Evolutionary conservation across 306 rosid genomes (phyloP).

Genomic region (Benincasa hispida): DNA sequence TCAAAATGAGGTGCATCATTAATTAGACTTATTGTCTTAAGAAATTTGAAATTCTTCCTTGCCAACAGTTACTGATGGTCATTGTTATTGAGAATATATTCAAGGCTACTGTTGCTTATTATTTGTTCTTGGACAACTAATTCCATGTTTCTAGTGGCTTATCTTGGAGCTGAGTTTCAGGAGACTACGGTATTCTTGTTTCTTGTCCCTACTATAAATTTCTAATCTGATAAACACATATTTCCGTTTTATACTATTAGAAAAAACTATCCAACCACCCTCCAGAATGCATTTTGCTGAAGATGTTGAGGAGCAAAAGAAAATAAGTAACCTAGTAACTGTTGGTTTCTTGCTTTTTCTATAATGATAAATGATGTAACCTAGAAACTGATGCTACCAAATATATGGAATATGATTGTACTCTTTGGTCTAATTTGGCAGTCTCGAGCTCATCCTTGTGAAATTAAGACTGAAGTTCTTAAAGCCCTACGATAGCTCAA

Average conservation of each 20-base stretch:
- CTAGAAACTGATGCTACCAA: neutral
- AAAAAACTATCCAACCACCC: neutral
- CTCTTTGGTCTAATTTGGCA: conserved; percentile 21
- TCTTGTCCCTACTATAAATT: neutral
- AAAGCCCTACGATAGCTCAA: conserved; percentile 76
- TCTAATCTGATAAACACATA: neutral
- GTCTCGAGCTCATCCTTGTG: conserved; percentile 95
- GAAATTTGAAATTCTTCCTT: neutral
- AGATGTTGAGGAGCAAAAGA: neutral
- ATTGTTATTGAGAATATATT: too few relatives aligned
- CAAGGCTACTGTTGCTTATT: conserved; percentile 98
- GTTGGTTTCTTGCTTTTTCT: neutral
- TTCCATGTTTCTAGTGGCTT: conserved; percentile 83
- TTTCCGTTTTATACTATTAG: neutral
- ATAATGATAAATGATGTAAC: neutral
- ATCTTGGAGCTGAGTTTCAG: conserved; percentile 95
- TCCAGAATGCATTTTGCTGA: neutral
- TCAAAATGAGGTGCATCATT: conserved; percentile 68
- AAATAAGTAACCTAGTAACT: too few relatives aligned
- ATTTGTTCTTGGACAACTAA: conserved; percentile 78
- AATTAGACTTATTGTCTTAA: conserved; percentile 4
- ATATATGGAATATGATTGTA: conserved; percentile 13
- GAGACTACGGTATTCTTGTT: conserved; percentile 57
- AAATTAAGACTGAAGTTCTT: conserved; percentile 89
- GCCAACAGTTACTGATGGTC: too few relatives aligned